Percentiles rank a stretch among this genome's conserved stretches.
Evolutionary conservation across 73 alveolate species (phyloP).

Genomic region (Tetrahymena borealis): DNA sequence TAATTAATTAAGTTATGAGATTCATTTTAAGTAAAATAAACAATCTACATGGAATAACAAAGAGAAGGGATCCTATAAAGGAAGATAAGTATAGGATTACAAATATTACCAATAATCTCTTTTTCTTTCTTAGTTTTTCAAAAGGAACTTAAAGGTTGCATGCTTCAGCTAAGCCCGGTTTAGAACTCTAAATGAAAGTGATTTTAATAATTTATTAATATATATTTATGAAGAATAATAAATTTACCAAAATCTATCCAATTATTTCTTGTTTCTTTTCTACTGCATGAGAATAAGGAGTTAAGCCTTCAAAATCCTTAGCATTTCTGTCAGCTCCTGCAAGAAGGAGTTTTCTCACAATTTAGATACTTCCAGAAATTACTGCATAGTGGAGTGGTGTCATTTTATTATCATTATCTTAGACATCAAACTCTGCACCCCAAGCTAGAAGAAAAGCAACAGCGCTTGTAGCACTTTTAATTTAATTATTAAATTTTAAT

Average conservation of each 20-base stretch:
- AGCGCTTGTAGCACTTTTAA: constrained; percentile 55
- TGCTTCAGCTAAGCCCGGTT: constrained; percentile 1
- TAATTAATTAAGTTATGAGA: background rate
- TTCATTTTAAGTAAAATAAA: background rate
- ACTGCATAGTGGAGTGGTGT: constrained; percentile 91
- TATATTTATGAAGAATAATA: background rate
- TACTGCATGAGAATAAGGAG: constrained; percentile 51
- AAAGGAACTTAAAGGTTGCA: constrained; percentile 37
- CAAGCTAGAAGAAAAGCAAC: constrained; percentile 47
- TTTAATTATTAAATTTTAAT: background rate
- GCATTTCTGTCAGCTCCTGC: constrained; percentile 71
- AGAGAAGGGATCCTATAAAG: background rate
- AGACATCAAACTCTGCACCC: constrained; percentile 57
- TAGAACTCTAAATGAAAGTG: background rate
- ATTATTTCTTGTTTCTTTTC: constrained; percentile 33
- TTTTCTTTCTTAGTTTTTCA: background rate
- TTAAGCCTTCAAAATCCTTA: constrained; percentile 57
- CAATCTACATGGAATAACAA: background rate
- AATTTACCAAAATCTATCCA: constrained; percentile 20
- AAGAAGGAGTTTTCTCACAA: constrained; percentile 67
- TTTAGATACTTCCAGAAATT: constrained; percentile 60
- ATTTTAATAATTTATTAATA: background rate
- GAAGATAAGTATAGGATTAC: background rate
- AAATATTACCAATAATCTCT: background rate
- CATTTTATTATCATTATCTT: constrained; percentile 71